Percentiles rank a stretch among this genome's conserved stretches.
Evolutionary conservation across 148 eudicot species (phyloP).

Genomic region (Fagopyrum esculentum): DNA sequence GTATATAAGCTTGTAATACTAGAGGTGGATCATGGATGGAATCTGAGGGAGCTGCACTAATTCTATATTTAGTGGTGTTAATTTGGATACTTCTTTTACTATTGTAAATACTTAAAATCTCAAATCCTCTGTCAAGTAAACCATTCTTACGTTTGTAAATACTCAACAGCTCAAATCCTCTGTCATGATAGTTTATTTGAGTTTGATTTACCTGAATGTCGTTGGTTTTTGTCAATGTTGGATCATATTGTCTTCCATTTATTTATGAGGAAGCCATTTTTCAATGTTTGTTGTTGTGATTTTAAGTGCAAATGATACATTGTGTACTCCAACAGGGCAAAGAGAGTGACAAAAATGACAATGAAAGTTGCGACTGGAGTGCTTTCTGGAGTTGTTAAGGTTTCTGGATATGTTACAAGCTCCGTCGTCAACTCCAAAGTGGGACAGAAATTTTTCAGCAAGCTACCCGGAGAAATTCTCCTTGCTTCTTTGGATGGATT

Average conservation of each 20-base stretch:
- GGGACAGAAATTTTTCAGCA: conserved; percentile 53
- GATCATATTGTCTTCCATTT: neutral
- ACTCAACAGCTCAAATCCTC: neutral
- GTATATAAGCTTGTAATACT: neutral
- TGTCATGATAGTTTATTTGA: neutral
- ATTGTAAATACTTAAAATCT: too few species aligned
- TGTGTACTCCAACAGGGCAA: conserved; percentile 35
- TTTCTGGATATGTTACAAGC: conserved; percentile 42
- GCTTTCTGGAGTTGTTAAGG: conserved; percentile 56
- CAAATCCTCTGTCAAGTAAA: too few species aligned
- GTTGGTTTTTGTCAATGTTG: neutral
- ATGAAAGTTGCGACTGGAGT: conserved; percentile 57
- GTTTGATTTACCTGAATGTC: neutral
- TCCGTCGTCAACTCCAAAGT: conserved; percentile 45
- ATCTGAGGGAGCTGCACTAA: neutral
- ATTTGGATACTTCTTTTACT: neutral
- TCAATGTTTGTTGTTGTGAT: neutral
- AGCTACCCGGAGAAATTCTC: conserved; percentile 61
- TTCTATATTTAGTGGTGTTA: neutral
- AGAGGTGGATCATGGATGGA: neutral
- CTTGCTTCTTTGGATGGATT: conserved; percentile 70
- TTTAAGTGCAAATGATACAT: neutral
- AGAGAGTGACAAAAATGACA: conserved; percentile 53
- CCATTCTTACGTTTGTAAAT: neutral
- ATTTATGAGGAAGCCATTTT: neutral